Conservation (phyloP, 768 basidiomycete species). For the Tulasnella calospora region DNA sequence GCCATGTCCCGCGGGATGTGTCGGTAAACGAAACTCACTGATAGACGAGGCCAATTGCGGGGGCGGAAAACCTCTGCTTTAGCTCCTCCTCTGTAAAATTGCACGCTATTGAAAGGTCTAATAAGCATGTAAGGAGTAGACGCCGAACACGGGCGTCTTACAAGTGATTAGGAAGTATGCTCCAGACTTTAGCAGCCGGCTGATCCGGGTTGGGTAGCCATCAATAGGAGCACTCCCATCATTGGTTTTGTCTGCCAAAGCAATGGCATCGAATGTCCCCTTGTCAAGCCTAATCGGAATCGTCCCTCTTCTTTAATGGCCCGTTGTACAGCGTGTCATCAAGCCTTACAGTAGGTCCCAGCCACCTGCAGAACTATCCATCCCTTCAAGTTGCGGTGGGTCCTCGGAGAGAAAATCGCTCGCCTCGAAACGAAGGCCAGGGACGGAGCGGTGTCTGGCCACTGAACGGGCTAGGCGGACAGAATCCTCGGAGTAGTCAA, state of each 20-base stretch:
- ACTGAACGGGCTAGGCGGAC: conserved; percentile 58
- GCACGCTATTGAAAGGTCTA: conserved; percentile 49
- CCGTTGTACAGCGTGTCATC: neutral
- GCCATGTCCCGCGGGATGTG: neutral
- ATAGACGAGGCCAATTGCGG: conserved; percentile 51
- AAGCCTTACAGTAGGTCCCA: conserved; percentile 59
- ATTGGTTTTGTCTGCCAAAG: conserved; percentile 57
- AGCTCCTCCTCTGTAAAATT: conserved; percentile 82
- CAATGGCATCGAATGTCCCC: conserved; percentile 85
- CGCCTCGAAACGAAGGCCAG: conserved; percentile 49
- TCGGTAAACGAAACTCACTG: conserved; percentile 48
- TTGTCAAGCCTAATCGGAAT: conserved; percentile 53
- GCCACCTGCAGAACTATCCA: conserved; percentile 30
- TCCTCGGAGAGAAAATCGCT: conserved; percentile 63
- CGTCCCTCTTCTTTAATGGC: neutral
- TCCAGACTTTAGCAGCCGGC: conserved; percentile 55
- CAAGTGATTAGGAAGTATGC: conserved; percentile 77
- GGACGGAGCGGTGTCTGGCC: conserved; percentile 42
- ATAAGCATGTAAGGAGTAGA: neutral
- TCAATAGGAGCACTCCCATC: conserved; percentile 50
- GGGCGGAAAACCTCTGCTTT: conserved; percentile 47
- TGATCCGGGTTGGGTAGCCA: conserved; percentile 57
- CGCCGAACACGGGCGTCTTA: conserved; percentile 37
- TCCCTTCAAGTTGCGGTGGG: conserved; percentile 36
- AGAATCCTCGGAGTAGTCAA: conserved; percentile 67